These are phyloP conservation scores for Rhodotorula sphaerocarpa DNA, from an alignment of 768 basidiomycete species.

Conservation along the genomic window DNA sequence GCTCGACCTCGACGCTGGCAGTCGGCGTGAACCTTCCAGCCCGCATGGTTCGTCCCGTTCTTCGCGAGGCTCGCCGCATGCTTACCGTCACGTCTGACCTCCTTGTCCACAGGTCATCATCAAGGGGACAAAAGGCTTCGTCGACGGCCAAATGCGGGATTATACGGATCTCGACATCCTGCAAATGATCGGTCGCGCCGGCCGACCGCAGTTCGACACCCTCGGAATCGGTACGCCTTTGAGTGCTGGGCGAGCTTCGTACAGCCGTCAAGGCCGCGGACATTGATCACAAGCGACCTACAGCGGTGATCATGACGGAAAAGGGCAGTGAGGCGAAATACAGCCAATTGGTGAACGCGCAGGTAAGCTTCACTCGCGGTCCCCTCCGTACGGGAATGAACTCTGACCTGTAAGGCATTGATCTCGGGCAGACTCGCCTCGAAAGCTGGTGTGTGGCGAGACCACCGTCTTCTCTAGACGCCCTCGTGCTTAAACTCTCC, in stretches of 20 bases:
- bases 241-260: too few relatives aligned
- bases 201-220: conserved; percentile 52
- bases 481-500: not conserved
- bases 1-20: conserved; percentile 64
- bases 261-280: too few relatives aligned
- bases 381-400: too few relatives aligned
- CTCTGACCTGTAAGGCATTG: too few relatives aligned
- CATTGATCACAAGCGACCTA: too few relatives aligned
- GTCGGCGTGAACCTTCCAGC: conserved; percentile 96
- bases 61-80: too few relatives aligned
- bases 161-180: conserved; percentile 87
- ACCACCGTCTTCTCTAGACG: fast-evolving
- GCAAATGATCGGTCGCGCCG: conserved; percentile 78
- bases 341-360: conserved; percentile 49
- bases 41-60: conserved; percentile 53
- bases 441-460: conserved; percentile 55
- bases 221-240: conserved; percentile 59
- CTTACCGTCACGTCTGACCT: not conserved
- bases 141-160: conserved; percentile 55
- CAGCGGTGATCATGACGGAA: conserved; percentile 65
- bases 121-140: conserved; percentile 76
- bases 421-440: conserved; percentile 53
- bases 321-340: conserved; percentile 64
- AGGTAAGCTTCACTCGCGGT: not conserved
- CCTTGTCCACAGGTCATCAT: conserved; percentile 50